Evolutionary conservation across 176 grass and related monocot species (phyloP), one percentile per base, ranked within the genome.

Genomic region (Eleusine coracana): DNA sequence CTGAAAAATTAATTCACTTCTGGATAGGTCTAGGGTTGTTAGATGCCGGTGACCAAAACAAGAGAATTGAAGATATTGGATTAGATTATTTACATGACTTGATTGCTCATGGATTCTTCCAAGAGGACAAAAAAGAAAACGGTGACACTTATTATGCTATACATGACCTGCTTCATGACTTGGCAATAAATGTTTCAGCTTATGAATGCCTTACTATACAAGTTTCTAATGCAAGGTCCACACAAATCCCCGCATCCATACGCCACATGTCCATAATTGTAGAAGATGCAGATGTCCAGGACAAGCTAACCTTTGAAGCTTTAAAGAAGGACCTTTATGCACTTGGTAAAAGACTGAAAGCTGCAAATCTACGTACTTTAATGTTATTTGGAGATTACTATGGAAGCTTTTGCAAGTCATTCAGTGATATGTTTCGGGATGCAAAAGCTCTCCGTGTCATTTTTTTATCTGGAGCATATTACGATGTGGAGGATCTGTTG

Each of bases 261-360:
- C 84, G 73, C 3, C 88, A 90, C 54, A 74, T 91, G 9, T 87
- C 76, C 36, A 66, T 81, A 0, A 40, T 56, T 3, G 39, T 82
- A 40, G 31, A 78, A 14, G 17, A 21, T 0, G 2, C 7, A 65
- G 29, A 16, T 50, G 65, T 23, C 5, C 16, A 63, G 7, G 83
- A 72, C 2, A 71, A 0, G 27, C 1, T 62, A 11, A 29, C 12
- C 25, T 40, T 45, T 20, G 37, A 68, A 31, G 20, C 56, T 15
- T 70, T 17, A 44, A 66, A 51, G 16, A 44, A 74, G 40, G 23
- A 48, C 5, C 31, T 86, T 7, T 29, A 7, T 42, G 16, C 61
- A 62, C 12, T 81, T 10, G 7, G 2, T 3, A 58, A 42, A 28
- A 60, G 21, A 16, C 2, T 86, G 11, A 20, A 81, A 42, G 23